Evolutionary conservation across 2,329 filamentous ascomycete genomes (phyloP).

Genomic region (Meredithiella fracta): DNA sequence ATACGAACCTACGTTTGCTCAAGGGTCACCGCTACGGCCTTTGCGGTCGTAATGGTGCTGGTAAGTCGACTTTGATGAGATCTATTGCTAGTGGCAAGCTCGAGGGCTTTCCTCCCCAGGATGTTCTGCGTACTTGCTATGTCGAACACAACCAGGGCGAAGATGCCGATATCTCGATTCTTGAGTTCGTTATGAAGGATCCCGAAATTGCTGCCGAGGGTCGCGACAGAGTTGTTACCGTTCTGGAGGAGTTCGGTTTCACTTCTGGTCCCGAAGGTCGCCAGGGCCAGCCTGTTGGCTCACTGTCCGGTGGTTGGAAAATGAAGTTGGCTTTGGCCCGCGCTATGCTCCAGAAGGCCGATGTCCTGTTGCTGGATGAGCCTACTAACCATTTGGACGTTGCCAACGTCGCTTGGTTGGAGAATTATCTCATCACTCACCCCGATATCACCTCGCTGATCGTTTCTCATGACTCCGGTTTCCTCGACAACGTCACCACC

Average conservation of each 20-base stretch:
- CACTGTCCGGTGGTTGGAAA: slow-evolving; percentile 96
- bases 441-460: slow-evolving; percentile 94
- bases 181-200: slow-evolving; percentile 84
- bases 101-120: slow-evolving; percentile 86
- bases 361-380: slow-evolving; percentile 91
- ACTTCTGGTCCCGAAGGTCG: slow-evolving; percentile 75
- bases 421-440: slow-evolving; percentile 90
- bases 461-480: slow-evolving; percentile 94
- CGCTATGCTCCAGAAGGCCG: slow-evolving; percentile 93
- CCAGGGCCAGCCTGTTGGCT: slow-evolving; percentile 80
- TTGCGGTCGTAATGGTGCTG: slow-evolving; percentile 89
- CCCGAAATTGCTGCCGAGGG: slow-evolving; percentile 69
- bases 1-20: slow-evolving; percentile 84
- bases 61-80: slow-evolving; percentile 98
- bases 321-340: slow-evolving; percentile 96
- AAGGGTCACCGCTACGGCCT: slow-evolving; percentile 97
- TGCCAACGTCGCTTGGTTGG: slow-evolving; percentile 86
- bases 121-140: slow-evolving; percentile 87
- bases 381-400: slow-evolving; percentile 98
- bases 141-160: slow-evolving; percentile 99
- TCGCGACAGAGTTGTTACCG: slow-evolving; percentile 61
- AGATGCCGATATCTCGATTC: slow-evolving; percentile 87
- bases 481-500: slow-evolving; percentile 92
- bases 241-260: slow-evolving; percentile 86
- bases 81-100: slow-evolving; percentile 91